phyloP scores from a whole-genome alignment of 345 rosid genomes.

The Salix udensis region DNA sequence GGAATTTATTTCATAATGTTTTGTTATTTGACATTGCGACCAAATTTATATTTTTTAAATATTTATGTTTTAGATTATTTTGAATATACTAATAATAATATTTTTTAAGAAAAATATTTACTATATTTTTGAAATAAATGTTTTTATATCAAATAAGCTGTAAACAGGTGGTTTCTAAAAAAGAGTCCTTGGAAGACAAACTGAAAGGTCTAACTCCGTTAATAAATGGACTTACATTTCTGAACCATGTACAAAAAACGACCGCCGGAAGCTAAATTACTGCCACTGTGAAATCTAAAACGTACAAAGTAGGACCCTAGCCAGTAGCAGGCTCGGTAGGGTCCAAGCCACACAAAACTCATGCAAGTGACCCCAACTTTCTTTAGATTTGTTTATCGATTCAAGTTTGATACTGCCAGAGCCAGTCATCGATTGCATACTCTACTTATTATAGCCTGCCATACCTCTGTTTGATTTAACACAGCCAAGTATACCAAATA shows the following conservation, averaged over 20 bases:
- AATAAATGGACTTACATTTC: neutral
- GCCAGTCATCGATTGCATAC: constrained; percentile 31
- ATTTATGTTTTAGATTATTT: no score
- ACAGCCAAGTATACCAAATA: constrained; percentile 30
- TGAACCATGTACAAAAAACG: neutral
- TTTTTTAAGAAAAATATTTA: no score
- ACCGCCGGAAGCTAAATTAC: constrained; percentile 1
- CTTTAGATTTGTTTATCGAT: constrained; percentile 14
- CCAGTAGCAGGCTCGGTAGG: constrained; percentile 7
- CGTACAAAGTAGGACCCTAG: constrained; percentile 7
- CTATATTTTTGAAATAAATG: no score
- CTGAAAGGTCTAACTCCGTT: constrained; percentile 9
- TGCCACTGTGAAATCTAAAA: constrained; percentile 5
- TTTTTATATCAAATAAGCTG: no score
- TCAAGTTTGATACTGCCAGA: constrained; percentile 21
- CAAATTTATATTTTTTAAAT: no score
- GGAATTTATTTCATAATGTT: no score
- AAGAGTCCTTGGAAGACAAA: no score
- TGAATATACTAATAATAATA: no score
- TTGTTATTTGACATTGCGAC: no score
- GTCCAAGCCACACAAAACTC: constrained; percentile 6
- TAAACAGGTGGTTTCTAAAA: no score
- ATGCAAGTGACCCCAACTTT: constrained; percentile 3
- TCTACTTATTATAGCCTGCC: constrained; percentile 29
- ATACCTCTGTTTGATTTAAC: neutral